Evolutionary conservation across 2,329 filamentous ascomycete genomes (phyloP), one percentile per base, ranked within the genome.

Genomic region (Aspergillus glaucus): DNA sequence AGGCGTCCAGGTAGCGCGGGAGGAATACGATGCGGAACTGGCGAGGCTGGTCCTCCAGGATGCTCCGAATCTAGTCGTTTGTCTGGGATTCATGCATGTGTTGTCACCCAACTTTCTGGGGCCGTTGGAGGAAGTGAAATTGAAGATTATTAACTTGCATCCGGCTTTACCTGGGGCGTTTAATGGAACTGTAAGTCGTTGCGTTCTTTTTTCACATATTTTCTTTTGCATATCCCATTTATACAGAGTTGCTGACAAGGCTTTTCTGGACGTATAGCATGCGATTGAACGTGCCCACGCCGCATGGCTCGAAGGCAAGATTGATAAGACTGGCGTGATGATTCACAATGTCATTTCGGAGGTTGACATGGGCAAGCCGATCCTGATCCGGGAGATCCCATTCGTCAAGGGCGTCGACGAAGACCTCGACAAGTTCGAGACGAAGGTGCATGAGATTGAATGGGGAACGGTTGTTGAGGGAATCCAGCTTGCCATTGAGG

Each of bases 71-170:
- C 69, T 95, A 47, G 81, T 95, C 44, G 85, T 93, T 7, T 86
- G 90, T 56, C 85, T 87, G 3, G 89, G 90, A 2, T 94, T 87
- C 79, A 94, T 94, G 88, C 85, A 93, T 65, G 85, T 94, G 49
- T 79, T 94, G 44, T 84, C 82, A 0, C 74, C 75, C 2, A 72
- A 75, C 1, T 93, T 94, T 64, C 73, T 95, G 43, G 75, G 79
- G 7, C 87, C 88, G 2, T 63, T 95, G 6, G 76, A 80, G 30
- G 71, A 67, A 10, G 80, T 76, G 0, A 78, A 78, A 0, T 75
- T 92, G 32, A 79, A 77, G 21, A 82, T 92, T 41, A 91, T 95
- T 61, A 95, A 95, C 64, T 69, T 95, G 37, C 89, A 95, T 62
- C 89, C 88, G 9, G 82, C 85, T 3, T 68, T 88, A 37, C 85